Base-by-base conservation (phyloP, 768 basidiomycete genomes). In the Cyathus striatus region DNA sequence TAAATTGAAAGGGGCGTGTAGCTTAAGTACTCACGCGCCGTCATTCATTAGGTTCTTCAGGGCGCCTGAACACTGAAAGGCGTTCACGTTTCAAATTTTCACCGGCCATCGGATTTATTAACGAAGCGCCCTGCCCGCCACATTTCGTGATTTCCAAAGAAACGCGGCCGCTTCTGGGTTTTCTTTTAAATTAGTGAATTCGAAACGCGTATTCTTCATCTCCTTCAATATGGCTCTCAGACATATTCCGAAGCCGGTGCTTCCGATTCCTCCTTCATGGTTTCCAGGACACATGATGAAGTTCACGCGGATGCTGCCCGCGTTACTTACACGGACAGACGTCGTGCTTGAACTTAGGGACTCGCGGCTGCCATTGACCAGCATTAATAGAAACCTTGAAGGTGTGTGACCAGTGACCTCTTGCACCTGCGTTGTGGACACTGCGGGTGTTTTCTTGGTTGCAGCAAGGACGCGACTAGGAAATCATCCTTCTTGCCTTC, bases 281-380 rank as follows among this genome's bases (percentile, higher is more conserved):
- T 95, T 85, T 66, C 90, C 90, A 20, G 93, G 93, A 24, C 93
- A 97, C 64, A 97, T 96, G 93, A 84, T 81, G 64, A 79, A 82
- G 55, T 95, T 95, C 59, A 76, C 83, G 33, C 75, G 82, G 47
- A 77, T 78, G 59, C 69, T 96, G 33, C 89, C 91, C 16, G 66
- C 75, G 16, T 68, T 92, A 45, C 75, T 97, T 32, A 78, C 82
- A 23, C 81, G 82, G 47, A 90, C 90, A 24, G 86, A 93, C 56
- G 81, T 98, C 43, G 89, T 98, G 40, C 83, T 99, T 48, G 95
- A 99, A 68, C 81, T 94, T 22, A 77, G 95, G 56, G 95, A 99
- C 66, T 81, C 93, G 10, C 80, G 95, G 23, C 72, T 98, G 42
- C 95, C 95, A 5, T 71, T 98, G 49, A 94, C 94, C 17, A 93